Evolutionary conservation across 768 basidiomycete genomes (phyloP), one percentile per base, ranked within the genome.

Genomic region (Candolleomyces eurysporus): DNA sequence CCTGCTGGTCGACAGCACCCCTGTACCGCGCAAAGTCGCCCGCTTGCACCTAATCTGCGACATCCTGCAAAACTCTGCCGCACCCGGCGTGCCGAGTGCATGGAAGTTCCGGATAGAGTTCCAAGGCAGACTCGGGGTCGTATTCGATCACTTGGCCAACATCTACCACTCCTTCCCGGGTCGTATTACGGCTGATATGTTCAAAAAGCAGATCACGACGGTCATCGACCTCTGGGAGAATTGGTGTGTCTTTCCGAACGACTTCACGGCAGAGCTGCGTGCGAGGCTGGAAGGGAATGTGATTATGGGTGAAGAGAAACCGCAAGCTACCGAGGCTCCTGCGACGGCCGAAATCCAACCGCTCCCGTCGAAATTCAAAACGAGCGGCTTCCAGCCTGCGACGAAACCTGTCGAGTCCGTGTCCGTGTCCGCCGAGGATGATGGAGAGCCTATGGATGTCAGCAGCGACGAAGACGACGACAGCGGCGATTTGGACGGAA

Each of bases 71-170:
- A 99, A 99, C 72, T 97, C 96, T 21, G 93, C 94, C 39, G 94
- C 93, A 3, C 79, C 95, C 11, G 36, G 36, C 2, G 84, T 98
- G 14, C 94, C 95, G 0, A 96, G 94, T 73, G 96, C 96, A 7
- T 99, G 97, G 97, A 94, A 93, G 72, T 98, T 92, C 75, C 90
- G 97, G 32, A 88, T 94, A 63, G 92, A 96, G 67, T 96, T 98
- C 68, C 96, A 98, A 71, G 82, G 87, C 10, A 82, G 93, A 43
- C 84, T 99, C 5, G 92, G 92, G n/a, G 84, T 90, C 43, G 96
- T 97, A 10, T 98, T 99, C 71, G 95, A 97, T 69, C 97, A 99
- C 72, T 81, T 99, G 32, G 91, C 90, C 22, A 91, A 89, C 50
- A 93, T 99, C 58, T 95, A 97, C 70, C 91, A 94, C 63, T 95